Conservation (phyloP, 1,284 basidiomycete species). For the Apiotrichum akiyoshidainum region DNA sequence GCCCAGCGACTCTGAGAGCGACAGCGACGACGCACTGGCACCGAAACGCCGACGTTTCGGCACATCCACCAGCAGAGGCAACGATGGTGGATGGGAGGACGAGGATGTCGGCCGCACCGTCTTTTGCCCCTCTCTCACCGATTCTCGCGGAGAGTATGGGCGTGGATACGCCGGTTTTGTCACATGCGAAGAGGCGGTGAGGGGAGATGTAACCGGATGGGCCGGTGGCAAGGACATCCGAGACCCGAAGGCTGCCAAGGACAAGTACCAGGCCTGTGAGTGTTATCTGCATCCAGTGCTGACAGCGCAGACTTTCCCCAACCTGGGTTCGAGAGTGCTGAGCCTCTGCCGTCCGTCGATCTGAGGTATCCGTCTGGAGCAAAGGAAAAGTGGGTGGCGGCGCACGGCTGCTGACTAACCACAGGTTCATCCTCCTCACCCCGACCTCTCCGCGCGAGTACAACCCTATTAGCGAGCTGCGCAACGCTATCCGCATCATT, state of each 20-base stretch:
- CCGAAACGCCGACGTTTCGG: conserved; percentile 17
- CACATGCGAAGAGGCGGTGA: conserved; percentile 33
- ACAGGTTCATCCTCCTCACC: conserved; percentile 47
- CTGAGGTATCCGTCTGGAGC: conserved; percentile 51
- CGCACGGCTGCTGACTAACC: background rate
- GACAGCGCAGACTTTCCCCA: conserved; percentile 45
- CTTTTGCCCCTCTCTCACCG: conserved; percentile 33
- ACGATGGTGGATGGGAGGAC: conserved; percentile 18
- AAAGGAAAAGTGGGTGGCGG: conserved; percentile 39
- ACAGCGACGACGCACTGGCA: conserved; percentile 25
- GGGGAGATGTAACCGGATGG: conserved; percentile 31
- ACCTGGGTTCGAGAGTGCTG: conserved; percentile 42
- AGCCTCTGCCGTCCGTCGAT: conserved; percentile 44
- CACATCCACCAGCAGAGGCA: conserved; percentile 5
- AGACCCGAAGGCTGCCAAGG: conserved; percentile 14
- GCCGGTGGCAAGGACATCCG: conserved; percentile 23
- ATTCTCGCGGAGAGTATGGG: conserved; percentile 39
- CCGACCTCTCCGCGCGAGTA: conserved; percentile 49
- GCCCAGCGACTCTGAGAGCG: conserved; percentile 17
- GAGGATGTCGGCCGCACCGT: conserved; percentile 23
- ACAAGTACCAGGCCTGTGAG: conserved; percentile 22
- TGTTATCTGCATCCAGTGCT: background rate
- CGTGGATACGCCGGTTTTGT: conserved; percentile 44
- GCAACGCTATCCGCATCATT: conserved; percentile 39
- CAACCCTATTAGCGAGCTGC: conserved; percentile 50